Percentiles rank a stretch among this genome's conserved stretches.
phyloP scores from a whole-genome alignment of 2,329 filamentous ascomycete genomes.

The Ophiognomonia clavigignenti-juglandacearum region DNA sequence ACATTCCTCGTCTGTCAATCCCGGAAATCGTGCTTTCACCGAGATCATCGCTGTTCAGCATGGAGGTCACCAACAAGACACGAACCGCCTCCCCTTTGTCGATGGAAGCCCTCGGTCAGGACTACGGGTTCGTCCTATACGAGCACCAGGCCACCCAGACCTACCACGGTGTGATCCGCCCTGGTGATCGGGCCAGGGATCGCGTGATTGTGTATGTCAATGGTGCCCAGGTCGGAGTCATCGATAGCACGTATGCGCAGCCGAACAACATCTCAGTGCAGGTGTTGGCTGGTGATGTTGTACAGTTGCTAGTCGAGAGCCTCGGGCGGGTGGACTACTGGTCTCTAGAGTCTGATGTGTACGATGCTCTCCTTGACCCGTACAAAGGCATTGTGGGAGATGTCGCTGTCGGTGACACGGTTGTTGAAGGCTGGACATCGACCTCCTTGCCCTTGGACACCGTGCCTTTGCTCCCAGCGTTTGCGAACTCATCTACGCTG shows the following conservation, averaged over 20 bases:
- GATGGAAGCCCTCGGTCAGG: constrained; percentile 42
- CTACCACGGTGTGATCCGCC: constrained; percentile 28
- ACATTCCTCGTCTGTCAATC: constrained; percentile 28
- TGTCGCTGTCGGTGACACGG: constrained; percentile 31
- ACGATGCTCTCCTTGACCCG: constrained; percentile 36
- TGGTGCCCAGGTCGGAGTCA: constrained; percentile 33
- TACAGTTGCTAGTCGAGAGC: constrained; percentile 44
- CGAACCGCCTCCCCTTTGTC: constrained; percentile 28
- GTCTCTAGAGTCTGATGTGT: constrained; percentile 15
- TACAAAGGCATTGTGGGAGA: constrained; percentile 40
- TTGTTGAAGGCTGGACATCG: constrained; percentile 3
- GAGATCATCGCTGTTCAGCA: constrained; percentile 32
- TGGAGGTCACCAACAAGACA: constrained; percentile 21
- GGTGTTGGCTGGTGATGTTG: constrained; percentile 32
- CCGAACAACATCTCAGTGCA: constrained; percentile 33
- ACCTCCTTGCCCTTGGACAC: constrained; percentile 1
- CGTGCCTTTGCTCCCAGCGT: neutral
- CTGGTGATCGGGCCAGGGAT: constrained; percentile 40
- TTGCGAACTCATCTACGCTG: neutral
- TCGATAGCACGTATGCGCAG: constrained; percentile 38
- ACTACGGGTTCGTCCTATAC: constrained; percentile 40
- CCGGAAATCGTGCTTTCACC: constrained; percentile 33
- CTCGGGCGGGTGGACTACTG: constrained; percentile 43
- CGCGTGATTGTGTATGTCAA: constrained; percentile 45
- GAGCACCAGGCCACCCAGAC: constrained; percentile 26